These are phyloP conservation scores for Forsythia suspensa DNA, from an alignment of 257 asterid species.

Conservation along the genomic window DNA sequence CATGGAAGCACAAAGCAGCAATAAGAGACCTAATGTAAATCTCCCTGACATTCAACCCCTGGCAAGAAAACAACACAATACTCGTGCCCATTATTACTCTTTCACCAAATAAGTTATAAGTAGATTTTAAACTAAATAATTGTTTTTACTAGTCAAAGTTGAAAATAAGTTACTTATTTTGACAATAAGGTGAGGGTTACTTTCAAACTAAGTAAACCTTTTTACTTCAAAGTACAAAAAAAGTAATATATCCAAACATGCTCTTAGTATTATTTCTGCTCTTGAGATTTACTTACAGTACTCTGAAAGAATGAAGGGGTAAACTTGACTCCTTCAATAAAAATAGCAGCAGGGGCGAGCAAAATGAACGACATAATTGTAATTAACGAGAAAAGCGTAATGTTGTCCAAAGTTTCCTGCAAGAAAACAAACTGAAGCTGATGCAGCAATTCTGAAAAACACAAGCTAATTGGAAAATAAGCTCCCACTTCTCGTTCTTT, in stretches of 20 bases:
- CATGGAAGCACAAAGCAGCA: slow-evolving; percentile 87
- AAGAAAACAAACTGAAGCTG: slow-evolving; percentile 25
- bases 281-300: slow-evolving; percentile 51
- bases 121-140: background rate
- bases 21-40: slow-evolving; percentile 58
- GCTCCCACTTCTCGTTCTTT: background rate
- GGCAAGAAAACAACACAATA: slow-evolving; percentile 10
- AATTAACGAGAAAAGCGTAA: slow-evolving; percentile 50
- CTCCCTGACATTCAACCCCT: slow-evolving; percentile 72
- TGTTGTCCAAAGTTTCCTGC: slow-evolving; percentile 58
- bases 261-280: background rate
- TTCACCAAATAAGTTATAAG: background rate
- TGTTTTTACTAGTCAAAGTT: background rate
- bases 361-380: slow-evolving; percentile 57
- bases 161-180: background rate
- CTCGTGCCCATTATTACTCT: background rate
- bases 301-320: slow-evolving; percentile 74
- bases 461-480: background rate
- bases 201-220: background rate
- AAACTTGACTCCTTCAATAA: slow-evolving; percentile 56
- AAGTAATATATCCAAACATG: background rate
- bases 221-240: background rate
- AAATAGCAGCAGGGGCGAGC: slow-evolving; percentile 41
- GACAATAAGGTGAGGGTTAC: background rate
- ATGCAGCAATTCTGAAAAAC: slow-evolving; percentile 17